phyloP scores from a whole-genome alignment of 2,329 filamentous ascomycete genomes.

The Phyllosticta ampelicida region DNA sequence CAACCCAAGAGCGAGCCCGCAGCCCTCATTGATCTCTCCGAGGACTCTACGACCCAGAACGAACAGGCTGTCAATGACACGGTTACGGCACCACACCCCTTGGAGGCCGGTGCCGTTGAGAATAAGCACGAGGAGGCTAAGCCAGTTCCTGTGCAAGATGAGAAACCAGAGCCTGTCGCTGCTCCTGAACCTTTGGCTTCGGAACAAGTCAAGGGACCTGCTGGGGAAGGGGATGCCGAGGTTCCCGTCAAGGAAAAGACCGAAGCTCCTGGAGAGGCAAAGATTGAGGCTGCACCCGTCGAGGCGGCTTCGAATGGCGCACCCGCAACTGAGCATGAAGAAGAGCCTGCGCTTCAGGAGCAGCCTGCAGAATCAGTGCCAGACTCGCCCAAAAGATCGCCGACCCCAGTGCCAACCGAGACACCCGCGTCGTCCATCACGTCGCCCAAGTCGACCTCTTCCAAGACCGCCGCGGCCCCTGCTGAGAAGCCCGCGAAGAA shows the following conservation, averaged over 20 bases:
- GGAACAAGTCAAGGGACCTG: neutral
- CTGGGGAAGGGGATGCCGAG: neutral
- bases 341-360: slow-evolving; percentile 17
- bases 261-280: slow-evolving; percentile 15
- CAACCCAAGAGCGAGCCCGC: neutral
- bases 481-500: slow-evolving; percentile 8
- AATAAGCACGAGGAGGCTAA: slow-evolving; percentile 20
- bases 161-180: neutral
- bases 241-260: neutral
- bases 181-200: neutral
- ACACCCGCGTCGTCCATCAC: slow-evolving; percentile 7
- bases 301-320: slow-evolving; percentile 22
- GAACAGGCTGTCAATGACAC: neutral
- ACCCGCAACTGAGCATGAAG: slow-evolving; percentile 16
- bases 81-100: neutral
- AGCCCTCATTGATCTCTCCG: slow-evolving; percentile 8
- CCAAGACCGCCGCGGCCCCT: neutral
- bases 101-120: slow-evolving; percentile 22
- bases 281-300: slow-evolving; percentile 17
- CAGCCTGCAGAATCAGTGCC: slow-evolving; percentile 12
- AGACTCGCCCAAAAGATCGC: slow-evolving; percentile 16
- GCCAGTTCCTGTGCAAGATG: slow-evolving; percentile 14
- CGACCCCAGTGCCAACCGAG: slow-evolving; percentile 9
- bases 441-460: slow-evolving; percentile 8
- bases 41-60: slow-evolving; percentile 1